These are phyloP conservation scores for Leptographium procerum DNA, from an alignment of 2,329 filamentous ascomycete species.

Conservation along the genomic window DNA sequence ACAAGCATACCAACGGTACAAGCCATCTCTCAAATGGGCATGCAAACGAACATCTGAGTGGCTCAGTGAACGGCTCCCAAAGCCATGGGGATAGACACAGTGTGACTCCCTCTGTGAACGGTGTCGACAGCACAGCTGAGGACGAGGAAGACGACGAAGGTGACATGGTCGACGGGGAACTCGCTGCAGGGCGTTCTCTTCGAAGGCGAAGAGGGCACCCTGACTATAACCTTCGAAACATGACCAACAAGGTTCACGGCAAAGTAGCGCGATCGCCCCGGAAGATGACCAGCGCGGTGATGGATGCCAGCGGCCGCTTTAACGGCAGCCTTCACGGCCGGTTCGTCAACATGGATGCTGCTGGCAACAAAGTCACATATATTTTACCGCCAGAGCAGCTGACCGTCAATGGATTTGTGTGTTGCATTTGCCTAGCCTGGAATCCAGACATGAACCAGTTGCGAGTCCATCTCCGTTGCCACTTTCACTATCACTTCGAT, in stretches of 20 bases:
- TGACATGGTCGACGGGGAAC: slow-evolving; percentile 6
- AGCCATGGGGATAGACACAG: not conserved
- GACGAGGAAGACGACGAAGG: slow-evolving; percentile 25
- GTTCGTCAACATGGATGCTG: slow-evolving; percentile 3
- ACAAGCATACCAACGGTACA: slow-evolving; percentile 10
- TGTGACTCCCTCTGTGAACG: slow-evolving; percentile 8
- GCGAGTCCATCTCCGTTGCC: slow-evolving; percentile 35
- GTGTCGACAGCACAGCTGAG: slow-evolving; percentile 16
- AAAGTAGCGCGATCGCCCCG: slow-evolving; percentile 28
- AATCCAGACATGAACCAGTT: slow-evolving; percentile 37
- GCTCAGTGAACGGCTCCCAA: not conserved
- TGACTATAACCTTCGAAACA: slow-evolving; percentile 47
- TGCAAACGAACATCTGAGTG: not conserved
- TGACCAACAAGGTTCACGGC: slow-evolving; percentile 46
- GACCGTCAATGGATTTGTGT: slow-evolving; percentile 36
- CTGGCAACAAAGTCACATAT: slow-evolving; percentile 30
- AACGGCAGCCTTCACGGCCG: not conserved
- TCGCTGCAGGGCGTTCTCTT: slow-evolving; percentile 40
- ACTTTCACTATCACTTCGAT: slow-evolving; percentile 32
- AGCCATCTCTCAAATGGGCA: not conserved
- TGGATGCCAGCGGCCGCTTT: slow-evolving; percentile 1
- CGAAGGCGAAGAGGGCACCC: slow-evolving; percentile 35
- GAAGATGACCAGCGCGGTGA: not conserved
- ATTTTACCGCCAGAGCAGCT: slow-evolving; percentile 32
- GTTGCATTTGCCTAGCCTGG: slow-evolving; percentile 36